Base-by-base conservation (phyloP, 495 filamentous ascomycete species). In the Cercophora scortea region DNA sequence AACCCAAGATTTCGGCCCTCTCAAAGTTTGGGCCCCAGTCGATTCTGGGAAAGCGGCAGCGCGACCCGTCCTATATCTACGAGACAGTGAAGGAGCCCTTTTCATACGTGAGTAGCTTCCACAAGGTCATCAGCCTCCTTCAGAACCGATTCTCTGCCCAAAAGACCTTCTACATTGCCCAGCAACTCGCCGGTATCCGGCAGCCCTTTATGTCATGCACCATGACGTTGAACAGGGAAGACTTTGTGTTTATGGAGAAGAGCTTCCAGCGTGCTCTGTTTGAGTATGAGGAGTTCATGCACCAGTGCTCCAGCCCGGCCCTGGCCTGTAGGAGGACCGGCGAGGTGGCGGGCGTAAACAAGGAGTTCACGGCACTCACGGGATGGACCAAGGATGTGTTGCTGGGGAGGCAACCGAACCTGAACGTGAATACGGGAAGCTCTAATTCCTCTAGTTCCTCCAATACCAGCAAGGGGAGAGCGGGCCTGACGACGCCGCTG, bases 221-320 rank as follows among this genome's bases (percentile, higher is more conserved):
- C 18, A 85, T 85, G 55, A 89, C 85, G 3, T 72, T 97, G 36
- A 90, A 88, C 51, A 75, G 81, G 32, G 82, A 91, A 61, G 93
- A 98, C 64, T 78, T 97, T 16, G 83, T 98, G 18, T 96, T 96
- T 70, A 94, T 93, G 88, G 93, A 98, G 67, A 91, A 94, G 66
- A 91, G 87, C 63, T 89, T 97, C 62, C 93, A 98, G 64, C 87
- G 93, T 39, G 90, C 87, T 1, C 76, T 98, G 11, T 88, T 85
- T 64, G 90, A 94, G 61, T 93, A 95, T 58, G 88, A 97, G 55
- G 89, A 93, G 51, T 91, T 90, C 60, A 88, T 95, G 76, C 84
- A 87, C 51, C 82, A 85, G 45, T 87, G 82, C 53, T 88, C 88
- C 36, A 94, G 90, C 18, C 93, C 93, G 13, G 91, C 90, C 2